Evolutionary conservation across 2,329 filamentous ascomycete species (phyloP), one percentile per base, ranked within the genome.

Genomic region (Capronia americana): DNA sequence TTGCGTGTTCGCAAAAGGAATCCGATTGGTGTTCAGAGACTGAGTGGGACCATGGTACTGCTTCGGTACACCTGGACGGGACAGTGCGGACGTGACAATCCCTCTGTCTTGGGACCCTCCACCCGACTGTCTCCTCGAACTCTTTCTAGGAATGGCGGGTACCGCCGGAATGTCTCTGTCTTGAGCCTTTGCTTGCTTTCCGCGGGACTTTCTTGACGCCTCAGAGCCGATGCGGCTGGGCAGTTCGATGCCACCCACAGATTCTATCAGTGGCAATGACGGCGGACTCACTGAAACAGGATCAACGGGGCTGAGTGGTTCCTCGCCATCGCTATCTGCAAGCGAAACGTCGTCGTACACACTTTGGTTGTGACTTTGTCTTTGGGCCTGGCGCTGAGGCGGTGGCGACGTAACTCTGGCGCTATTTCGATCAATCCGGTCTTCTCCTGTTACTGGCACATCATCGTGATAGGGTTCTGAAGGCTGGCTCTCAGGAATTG

Each of bases 111-210:
- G 30, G 41, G 51, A 46, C 57, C 50, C 68, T 46, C 57, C 64
- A 30, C 57, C 65, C 28, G 86, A 87, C 65, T 84, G 79, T 66
- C 89, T 84, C 74, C 88, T 88, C 0, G 91, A 93, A 75, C 89
- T 92, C 78, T 90, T 92, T 32, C 90, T 84, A 2, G 91, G 90
- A 34, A 93, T 85, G 74, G 63, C 78, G 57, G 69, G 81, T 71
- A 78, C 75, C 58, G 77, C 72, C 65, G 67, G 61, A 65, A 72
- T 69, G 65, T 59, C 73, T 48, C 67, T 70, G 65, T 70, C 67
- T 48, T 72, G 68, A 84, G 86, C 55, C 7, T 26, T 54, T 17
- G 61, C 60, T 30, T 60, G 60, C 34, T 63, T 61, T 24, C 57
- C 65, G 26, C 65, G 67, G 57, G 71, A 72, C 67, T 69, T 61